phyloP scores from a whole-genome alignment of 805 yeast species.

The Pichia ethanolica region DNA sequence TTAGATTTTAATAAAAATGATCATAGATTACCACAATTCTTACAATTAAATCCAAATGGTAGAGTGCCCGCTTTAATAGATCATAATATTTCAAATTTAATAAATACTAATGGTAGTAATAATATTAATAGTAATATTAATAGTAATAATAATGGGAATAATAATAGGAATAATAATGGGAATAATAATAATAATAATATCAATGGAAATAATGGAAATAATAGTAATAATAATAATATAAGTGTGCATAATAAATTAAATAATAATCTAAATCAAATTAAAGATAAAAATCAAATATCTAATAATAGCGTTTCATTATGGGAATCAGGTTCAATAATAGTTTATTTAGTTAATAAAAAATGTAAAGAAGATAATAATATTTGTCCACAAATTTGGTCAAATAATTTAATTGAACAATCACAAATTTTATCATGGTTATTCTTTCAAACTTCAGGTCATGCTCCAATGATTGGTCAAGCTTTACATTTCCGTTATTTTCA shows the following conservation, averaged over 20 bases:
- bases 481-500: slow-evolving; percentile 90
- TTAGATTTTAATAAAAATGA: slow-evolving; percentile 85
- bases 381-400: slow-evolving; percentile 71
- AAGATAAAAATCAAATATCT: too few species aligned
- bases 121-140: too few species aligned
- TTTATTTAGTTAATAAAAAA: slow-evolving; percentile 69
- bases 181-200: too few species aligned
- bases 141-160: too few species aligned
- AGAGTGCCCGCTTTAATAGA: slow-evolving; percentile 92
- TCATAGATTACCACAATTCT: slow-evolving; percentile 89
- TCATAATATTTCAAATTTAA: slow-evolving; percentile 39
- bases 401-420: slow-evolving; percentile 68
- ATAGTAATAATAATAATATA: too few species aligned
- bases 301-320: slow-evolving; percentile 70
- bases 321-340: slow-evolving; percentile 91
- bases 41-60: slow-evolving; percentile 91
- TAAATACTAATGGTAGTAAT: too few species aligned
- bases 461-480: slow-evolving; percentile 98
- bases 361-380: slow-evolving; percentile 55
- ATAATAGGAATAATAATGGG: too few species aligned
- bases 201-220: too few species aligned
- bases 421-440: slow-evolving; percentile 85
- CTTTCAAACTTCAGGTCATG: slow-evolving; percentile 94
- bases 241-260: too few species aligned
- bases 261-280: too few species aligned